These are phyloP conservation scores for Vitis labrusca DNA, from an alignment of 164 flowering plant genomes.

Conservation along the genomic window DNA sequence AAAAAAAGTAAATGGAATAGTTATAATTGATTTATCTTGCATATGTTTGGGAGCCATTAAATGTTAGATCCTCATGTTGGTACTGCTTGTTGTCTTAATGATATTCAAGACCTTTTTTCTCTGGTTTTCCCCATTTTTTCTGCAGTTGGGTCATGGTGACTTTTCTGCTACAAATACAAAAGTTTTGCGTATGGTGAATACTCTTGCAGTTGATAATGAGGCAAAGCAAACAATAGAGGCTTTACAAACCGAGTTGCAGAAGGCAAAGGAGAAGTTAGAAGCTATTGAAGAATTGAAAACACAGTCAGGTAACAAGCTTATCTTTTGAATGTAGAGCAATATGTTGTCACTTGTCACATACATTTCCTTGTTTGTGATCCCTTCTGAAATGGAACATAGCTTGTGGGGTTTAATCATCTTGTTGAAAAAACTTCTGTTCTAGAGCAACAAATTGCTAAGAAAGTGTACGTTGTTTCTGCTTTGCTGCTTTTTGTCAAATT, in stretches of 20 bases:
- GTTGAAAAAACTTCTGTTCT: too few relatives aligned
- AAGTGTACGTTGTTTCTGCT: too few relatives aligned
- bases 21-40: too few relatives aligned
- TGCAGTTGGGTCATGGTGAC: conserved; percentile 96
- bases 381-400: too few relatives aligned
- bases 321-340: background rate
- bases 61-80: background rate
- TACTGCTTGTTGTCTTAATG: background rate
- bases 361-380: too few relatives aligned
- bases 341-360: too few relatives aligned
- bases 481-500: too few relatives aligned
- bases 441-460: too few relatives aligned
- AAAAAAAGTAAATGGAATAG: too few relatives aligned
- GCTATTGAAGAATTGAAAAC: conserved; percentile 91
- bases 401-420: too few relatives aligned
- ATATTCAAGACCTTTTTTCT: too few relatives aligned
- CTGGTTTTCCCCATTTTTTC: background rate
- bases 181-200: conserved; percentile 94
- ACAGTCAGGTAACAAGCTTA: conserved; percentile 59
- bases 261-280: conserved; percentile 79
- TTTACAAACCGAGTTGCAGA: conserved; percentile 73
- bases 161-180: conserved; percentile 89
- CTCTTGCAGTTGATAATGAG: conserved; percentile 84
- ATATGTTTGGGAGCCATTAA: too few relatives aligned
- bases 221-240: conserved; percentile 92